Evolutionary conservation across 495 filamentous ascomycete species (phyloP).

Genomic region (Penicillium tannophilum): DNA sequence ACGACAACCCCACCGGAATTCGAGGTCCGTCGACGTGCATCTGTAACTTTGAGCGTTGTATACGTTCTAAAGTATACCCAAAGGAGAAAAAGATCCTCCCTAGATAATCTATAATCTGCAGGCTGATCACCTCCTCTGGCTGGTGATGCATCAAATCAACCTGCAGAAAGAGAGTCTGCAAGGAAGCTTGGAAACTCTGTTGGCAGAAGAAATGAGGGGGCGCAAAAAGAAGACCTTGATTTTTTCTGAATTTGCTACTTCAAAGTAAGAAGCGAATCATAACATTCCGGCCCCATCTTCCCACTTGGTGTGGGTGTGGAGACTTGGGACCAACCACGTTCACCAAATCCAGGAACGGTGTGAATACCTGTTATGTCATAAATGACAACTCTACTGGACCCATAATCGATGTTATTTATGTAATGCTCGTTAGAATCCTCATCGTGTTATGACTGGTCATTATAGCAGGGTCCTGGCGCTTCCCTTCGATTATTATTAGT

Average conservation of each 20-base stretch:
- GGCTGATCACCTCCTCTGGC: slow-evolving; percentile 15
- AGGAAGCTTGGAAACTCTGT: slow-evolving; percentile 2
- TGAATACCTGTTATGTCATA: slow-evolving; percentile 12
- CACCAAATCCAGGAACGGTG: slow-evolving; percentile 6
- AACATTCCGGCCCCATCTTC: slow-evolving; percentile 4
- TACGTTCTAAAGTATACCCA: background rate
- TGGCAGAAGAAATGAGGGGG: background rate
- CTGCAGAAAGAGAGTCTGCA: background rate
- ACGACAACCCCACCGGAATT: background rate
- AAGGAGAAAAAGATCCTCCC: slow-evolving; percentile 20
- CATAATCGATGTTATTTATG: background rate
- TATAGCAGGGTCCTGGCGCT: slow-evolving; percentile 7
- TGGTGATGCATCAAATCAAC: slow-evolving; percentile 15
- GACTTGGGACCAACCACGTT: background rate
- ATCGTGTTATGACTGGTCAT: slow-evolving; percentile 7
- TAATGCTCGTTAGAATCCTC: background rate
- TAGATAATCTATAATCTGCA: slow-evolving; percentile 17
- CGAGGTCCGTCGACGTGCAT: background rate
- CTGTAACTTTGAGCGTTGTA: background rate
- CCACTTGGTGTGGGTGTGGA: background rate
- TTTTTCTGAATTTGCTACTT: background rate
- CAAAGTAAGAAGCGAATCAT: background rate
- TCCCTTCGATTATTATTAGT: slow-evolving; percentile 25
- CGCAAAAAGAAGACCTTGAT: background rate
- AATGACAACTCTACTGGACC: background rate